Base-by-base conservation (phyloP, 192 early-diverging fungal genomes). In the Backusella tuberculispora region DNA sequence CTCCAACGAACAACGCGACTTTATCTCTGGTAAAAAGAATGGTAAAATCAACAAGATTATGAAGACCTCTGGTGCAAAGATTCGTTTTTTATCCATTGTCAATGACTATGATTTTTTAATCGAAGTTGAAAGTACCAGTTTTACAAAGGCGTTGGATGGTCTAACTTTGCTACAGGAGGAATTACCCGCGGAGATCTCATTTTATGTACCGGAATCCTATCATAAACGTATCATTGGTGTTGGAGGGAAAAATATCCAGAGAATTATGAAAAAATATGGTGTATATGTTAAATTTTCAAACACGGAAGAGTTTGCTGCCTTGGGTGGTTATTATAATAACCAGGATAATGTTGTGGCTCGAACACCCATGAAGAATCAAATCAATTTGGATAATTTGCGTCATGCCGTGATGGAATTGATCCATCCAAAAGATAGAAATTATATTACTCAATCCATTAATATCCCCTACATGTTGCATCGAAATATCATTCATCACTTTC, bases 261-360 rank as follows among this genome's bases (percentile, higher is more conserved):
- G 92, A 38, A 95, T 95, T 74, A 95, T 95, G 94, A 95, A 95
- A 65, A 92, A 93, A 73, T 92, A 86, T 69, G 94, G 93, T 24
- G 94, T 95, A 0, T 95, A 94, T 75, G 93, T 95, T 56, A 95
- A 95, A 75, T 95, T 95, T 70, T 91, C 91, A n/a, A 94, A 94
- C 66, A 85, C 90, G 0, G 93, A 93, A 67, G 94, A 95, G 78
- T 94, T 87, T 80, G 89, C 90, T 6, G 82, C 83, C 6, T 74
- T 94, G 2, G 94, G 94, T 37, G 94, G 94, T 0, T 95, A 94
- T 68, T 93, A 88, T 63, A 91, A 92, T 74, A 94, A 94, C 72
- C 80, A 87, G 66, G 92, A 95, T 75, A 95, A 95, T 71, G 94
- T 95, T 5, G 92, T 95, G 34, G 92, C 91, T 3, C 82, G 93